These are phyloP conservation scores for Penicillium diatomitis DNA, from an alignment of 495 filamentous ascomycete species.

Conservation along the genomic window DNA sequence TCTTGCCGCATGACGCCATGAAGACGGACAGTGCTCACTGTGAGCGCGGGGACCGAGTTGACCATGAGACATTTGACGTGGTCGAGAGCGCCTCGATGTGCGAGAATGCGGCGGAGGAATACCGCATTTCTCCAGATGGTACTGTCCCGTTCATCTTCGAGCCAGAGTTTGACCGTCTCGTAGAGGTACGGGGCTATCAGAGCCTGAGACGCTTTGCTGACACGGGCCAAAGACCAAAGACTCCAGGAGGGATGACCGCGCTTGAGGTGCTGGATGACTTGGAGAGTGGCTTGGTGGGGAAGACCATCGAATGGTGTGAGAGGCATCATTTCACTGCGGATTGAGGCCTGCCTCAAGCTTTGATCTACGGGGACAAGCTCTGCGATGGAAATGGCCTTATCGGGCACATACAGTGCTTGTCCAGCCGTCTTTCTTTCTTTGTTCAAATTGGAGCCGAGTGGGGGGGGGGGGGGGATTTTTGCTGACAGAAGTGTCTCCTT, in stretches of 20 bases:
- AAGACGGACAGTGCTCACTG: too few species aligned
- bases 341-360: not conserved
- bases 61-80: not conserved
- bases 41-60: too few species aligned
- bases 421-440: too few species aligned
- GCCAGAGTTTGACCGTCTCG: not conserved
- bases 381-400: too few species aligned
- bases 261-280: too few species aligned
- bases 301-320: not conserved
- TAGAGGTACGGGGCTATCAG: not conserved
- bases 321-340: not conserved
- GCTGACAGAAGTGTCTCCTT: too few species aligned
- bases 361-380: too few species aligned
- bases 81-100: not conserved
- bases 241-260: not conserved
- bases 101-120: not conserved
- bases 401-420: too few species aligned
- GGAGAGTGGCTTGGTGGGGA: not conserved
- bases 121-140: not conserved
- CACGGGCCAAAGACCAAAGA: not conserved
- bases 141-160: not conserved
- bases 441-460: too few species aligned
- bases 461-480: too few species aligned
- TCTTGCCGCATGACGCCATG: too few species aligned
- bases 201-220: not conserved